These are phyloP conservation scores for Suhomyces chickasaworum DNA, from an alignment of 1,139 yeast species.

Conservation along the genomic window DNA sequence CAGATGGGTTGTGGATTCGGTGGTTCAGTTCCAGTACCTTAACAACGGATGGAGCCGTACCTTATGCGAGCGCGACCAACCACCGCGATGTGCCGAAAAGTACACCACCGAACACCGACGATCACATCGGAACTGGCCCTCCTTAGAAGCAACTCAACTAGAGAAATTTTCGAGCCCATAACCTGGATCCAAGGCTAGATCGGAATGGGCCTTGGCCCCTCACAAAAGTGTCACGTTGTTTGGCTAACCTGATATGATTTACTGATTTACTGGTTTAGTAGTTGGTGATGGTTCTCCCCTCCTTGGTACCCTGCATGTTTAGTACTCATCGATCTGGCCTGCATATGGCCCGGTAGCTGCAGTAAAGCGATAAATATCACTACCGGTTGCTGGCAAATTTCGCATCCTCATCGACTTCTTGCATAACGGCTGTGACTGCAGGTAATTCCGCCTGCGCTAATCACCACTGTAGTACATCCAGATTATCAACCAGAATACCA, in stretches of 20 bases:
- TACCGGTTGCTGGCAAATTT: not conserved
- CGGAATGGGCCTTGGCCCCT: not conserved
- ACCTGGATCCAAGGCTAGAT: too few relatives aligned
- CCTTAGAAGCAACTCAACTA: not conserved
- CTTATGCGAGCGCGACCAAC: not conserved
- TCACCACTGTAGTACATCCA: not conserved
- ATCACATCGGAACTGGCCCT: not conserved
- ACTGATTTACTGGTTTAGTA: not conserved
- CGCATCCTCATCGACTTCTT: not conserved
- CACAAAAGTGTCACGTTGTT: not conserved
- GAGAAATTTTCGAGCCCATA: too few relatives aligned
- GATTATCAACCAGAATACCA: not conserved
- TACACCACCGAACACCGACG: not conserved
- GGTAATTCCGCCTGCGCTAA: not conserved
- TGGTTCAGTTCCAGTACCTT: not conserved
- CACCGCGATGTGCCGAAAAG: not conserved
- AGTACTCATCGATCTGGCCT: not conserved
- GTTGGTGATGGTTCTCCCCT: not conserved
- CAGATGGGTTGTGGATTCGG: too few relatives aligned
- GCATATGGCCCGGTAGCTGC: not conserved
- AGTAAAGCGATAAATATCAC: not conserved
- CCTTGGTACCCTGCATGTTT: not conserved
- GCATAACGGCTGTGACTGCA: not conserved
- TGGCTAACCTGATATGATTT: too few relatives aligned
- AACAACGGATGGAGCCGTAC: not conserved